A percentile compares a stretch with the other conserved stretches of the same genome.
phyloP scores from a whole-genome alignment of 441 rosid genomes.

The Gossypium schwendimanii region DNA sequence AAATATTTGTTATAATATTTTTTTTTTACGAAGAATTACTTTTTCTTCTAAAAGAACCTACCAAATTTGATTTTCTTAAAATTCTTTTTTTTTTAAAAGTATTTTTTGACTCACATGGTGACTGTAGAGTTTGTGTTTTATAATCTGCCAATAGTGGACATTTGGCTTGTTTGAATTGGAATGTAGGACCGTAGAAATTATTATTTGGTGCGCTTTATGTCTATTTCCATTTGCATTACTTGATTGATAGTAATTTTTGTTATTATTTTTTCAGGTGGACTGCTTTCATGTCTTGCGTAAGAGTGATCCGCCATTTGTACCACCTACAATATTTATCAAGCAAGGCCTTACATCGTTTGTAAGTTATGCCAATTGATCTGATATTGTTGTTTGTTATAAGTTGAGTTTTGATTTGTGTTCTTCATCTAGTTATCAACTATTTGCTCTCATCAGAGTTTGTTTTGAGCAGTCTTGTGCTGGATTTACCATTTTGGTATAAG shows the following conservation, averaged over 20 bases:
- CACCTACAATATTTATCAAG: slow-evolving; percentile 71
- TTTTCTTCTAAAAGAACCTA: not conserved
- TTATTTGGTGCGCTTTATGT: not conserved
- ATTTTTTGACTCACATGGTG: not conserved
- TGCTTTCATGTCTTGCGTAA: slow-evolving; percentile 97
- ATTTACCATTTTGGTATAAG: not conserved
- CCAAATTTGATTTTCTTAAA: not conserved
- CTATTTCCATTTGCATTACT: slow-evolving; percentile 2
- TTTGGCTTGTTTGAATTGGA: not conserved
- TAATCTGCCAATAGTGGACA: not conserved
- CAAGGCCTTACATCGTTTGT: slow-evolving; percentile 94
- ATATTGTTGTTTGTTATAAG: not conserved
- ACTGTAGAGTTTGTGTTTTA: not conserved
- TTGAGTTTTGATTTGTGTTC: slow-evolving; percentile 4
- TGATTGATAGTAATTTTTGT: slow-evolving; percentile 10
- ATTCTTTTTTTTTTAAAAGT: not conserved
- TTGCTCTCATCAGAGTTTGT: slow-evolving; percentile 8
- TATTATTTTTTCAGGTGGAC: slow-evolving; percentile 59
- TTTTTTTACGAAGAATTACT: not conserved
- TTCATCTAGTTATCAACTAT: not conserved
- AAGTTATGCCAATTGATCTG: slow-evolving; percentile 24
- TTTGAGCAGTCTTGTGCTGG: not conserved
- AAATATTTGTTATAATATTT: not conserved
- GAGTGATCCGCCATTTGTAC: slow-evolving; percentile 90
- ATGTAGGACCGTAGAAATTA: not conserved